A percentile compares a stretch with the other conserved stretches of the same genome.
Evolutionary conservation across 805 yeast genomes (phyloP).

Genomic region (Saturnispora diversa): DNA sequence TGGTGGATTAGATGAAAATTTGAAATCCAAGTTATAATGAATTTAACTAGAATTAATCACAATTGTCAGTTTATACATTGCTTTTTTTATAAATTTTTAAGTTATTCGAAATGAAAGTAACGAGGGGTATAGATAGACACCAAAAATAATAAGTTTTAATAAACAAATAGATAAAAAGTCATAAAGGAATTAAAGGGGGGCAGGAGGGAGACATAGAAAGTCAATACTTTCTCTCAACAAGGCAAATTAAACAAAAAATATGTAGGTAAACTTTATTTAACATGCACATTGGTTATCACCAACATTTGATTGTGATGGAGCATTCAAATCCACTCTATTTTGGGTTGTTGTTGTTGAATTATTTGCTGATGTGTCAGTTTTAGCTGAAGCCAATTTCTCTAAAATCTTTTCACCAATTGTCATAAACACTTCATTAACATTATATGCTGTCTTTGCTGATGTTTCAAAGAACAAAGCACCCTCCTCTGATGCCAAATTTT

Average conservation of each 20-base stretch:
- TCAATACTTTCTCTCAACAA: too few relatives aligned
- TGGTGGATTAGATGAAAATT: conserved; percentile 39
- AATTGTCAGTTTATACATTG: too few relatives aligned
- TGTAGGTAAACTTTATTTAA: conserved; percentile 17
- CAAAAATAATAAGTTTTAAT: too few relatives aligned
- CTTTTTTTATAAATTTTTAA: too few relatives aligned
- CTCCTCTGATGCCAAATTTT: conserved; percentile 83
- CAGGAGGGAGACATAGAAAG: neutral
- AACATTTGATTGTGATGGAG: conserved; percentile 21
- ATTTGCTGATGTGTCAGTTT: conserved; percentile 4
- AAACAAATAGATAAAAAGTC: too few relatives aligned
- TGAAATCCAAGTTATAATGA: conserved; percentile 44
- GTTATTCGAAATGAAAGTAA: too few relatives aligned
- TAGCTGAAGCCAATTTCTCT: conserved; percentile 20
- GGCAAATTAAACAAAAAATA: neutral
- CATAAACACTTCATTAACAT: conserved; percentile 85
- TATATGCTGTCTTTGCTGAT: conserved; percentile 82
- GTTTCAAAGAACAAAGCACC: conserved; percentile 87
- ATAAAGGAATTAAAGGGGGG: neutral
- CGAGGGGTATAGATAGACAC: too few relatives aligned
- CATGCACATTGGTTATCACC: conserved; percentile 29
- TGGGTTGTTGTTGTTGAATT: conserved; percentile 4
- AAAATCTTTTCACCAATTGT: conserved; percentile 88
- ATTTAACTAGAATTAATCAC: too few relatives aligned
- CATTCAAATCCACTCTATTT: conserved; percentile 32